Evolutionary conservation across 2,329 filamentous ascomycete genomes (phyloP), one percentile per base, ranked within the genome.

Genomic region (Cladophialophora exuberans): DNA sequence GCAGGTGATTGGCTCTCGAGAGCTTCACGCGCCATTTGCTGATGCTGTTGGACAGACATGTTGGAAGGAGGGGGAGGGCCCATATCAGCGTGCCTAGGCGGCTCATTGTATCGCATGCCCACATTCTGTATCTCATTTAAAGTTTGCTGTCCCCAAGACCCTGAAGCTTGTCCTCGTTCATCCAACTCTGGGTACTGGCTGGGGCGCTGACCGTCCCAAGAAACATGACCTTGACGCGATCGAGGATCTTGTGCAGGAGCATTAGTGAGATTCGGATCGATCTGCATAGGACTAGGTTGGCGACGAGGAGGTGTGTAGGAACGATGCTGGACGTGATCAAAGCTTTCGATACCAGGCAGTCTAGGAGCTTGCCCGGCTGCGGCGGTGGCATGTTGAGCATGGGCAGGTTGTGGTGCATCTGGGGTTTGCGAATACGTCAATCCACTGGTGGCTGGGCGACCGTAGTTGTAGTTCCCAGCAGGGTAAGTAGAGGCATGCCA

Each of bases 341-440:
- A 96, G 13, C 90, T 95, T 69, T 96, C 90, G 62, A 97, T 97
- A 11, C 92, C 91, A 1, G 92, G 92, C 11, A 97, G 79, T 33
- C 90, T 84, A 11, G 90, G 73, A 5, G 79, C 82, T 63, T 86
- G 84, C 46, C 73, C 66, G 70, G 78, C 70, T 73, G 83, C 31
- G 70, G 69, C 4, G 70, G 74, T 46, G 67, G 70, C 52, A 71
- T 82, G 69, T 67, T 80, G 67, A 54, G 80, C 66, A 74, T 82
- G 72, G 66, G 83, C 65, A 69, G 83, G 68, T 73, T 82, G 72
- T 77, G 84, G 68, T 71, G 84, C 66, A 65, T 86, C 83, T 4
- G 88, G 84, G 4, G 85, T 90, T 58, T 89, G 84, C 33, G 90
- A 88, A 60, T 89, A 88, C 64, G 83, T 89, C 49, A 96, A 71